A percentile compares a stretch with the other conserved stretches of the same genome.
phyloP scores from a whole-genome alignment of 2,329 filamentous ascomycete genomes.

The Fusarium musae region DNA sequence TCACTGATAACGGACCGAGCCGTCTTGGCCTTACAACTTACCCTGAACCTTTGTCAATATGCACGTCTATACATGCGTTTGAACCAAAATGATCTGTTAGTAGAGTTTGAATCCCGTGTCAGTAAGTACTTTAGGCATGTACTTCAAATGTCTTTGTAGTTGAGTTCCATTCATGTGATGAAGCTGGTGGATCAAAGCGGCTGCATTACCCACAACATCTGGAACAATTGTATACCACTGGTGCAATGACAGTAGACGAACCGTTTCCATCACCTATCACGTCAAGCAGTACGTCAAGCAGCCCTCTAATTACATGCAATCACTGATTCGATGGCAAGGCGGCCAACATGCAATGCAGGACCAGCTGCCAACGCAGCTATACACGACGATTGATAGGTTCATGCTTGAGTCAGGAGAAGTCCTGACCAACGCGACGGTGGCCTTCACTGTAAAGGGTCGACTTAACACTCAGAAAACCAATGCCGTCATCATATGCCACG shows the following conservation, averaged over 20 bases:
- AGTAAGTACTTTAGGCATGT: neutral
- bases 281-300: neutral
- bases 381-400: neutral
- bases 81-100: neutral
- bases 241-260: neutral
- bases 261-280: neutral
- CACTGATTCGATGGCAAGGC: neutral
- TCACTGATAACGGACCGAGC: neutral
- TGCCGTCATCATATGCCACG: neutral
- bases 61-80: neutral
- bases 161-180: neutral
- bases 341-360: neutral
- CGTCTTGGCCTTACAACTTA: neutral
- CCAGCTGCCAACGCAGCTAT: neutral
- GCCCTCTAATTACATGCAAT: neutral
- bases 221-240: neutral
- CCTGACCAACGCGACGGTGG: neutral
- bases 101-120: neutral
- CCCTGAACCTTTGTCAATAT: neutral
- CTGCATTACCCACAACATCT: neutral
- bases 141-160: neutral
- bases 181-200: neutral
- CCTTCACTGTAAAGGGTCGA: neutral
- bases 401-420: neutral
- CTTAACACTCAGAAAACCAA: neutral